Percentiles rank a stretch among this genome's conserved stretches.
Conservation (phyloP, 306 rosid genomes). For the Cyclanthera cordifolia region DNA sequence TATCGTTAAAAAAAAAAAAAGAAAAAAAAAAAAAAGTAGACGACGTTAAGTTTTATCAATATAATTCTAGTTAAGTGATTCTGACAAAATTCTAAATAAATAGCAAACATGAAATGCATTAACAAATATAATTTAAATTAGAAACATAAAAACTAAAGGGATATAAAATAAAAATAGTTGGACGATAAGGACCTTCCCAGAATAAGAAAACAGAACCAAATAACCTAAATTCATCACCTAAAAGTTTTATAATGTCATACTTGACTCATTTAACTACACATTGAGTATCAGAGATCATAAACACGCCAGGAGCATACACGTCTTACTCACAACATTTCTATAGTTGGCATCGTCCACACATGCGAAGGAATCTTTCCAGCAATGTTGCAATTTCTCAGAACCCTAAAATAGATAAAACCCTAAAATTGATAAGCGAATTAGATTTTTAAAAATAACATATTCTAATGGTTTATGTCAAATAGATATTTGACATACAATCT, state of each 20-base stretch:
- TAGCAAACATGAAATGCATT: neutral
- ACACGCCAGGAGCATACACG: neutral
- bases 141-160: neutral
- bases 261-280: neutral
- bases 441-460: slow-evolving; percentile 15
- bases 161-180: neutral
- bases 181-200: neutral
- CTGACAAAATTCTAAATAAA: neutral
- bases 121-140: neutral
- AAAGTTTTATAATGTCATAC: neutral
- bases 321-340: slow-evolving; percentile 49
- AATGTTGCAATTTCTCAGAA: slow-evolving; percentile 72
- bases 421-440: slow-evolving; percentile 22
- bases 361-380: slow-evolving; percentile 61
- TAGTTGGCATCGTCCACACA: slow-evolving; percentile 40
- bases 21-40: neutral
- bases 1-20: neutral
- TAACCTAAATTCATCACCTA: neutral
- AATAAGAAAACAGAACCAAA: neutral
- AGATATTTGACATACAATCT: slow-evolving; percentile 49
- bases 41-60: neutral
- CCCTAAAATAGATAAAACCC: slow-evolving; percentile 52
- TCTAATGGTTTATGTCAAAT: slow-evolving; percentile 6
- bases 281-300: slow-evolving; percentile 2
- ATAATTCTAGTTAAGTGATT: neutral